Base-by-base conservation (phyloP, 139 green algal genomes). In the Chlamydomonas sp. region DNA sequence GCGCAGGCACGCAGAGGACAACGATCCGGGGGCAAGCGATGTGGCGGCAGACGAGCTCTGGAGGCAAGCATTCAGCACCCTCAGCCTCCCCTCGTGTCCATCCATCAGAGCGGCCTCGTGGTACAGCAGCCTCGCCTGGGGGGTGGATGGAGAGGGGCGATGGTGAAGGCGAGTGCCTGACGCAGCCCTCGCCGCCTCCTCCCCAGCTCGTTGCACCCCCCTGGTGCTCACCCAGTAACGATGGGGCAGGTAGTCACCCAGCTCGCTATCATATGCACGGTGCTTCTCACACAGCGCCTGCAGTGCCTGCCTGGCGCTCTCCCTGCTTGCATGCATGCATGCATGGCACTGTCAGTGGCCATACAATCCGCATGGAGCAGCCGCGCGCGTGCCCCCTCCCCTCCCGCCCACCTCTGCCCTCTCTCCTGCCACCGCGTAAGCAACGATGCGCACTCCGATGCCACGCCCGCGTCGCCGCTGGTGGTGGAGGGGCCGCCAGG, bases 61-160 rank as follows among this genome's bases (percentile, higher is more conserved):
- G 28, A 84, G 73, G 0, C 81, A 81, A 22, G 79, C 76, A 37
- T 70, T 74, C 30, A 89, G 73, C 38, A 89, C 73, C 35, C 73
- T n/a, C 30, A 85, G 61, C 13, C 84, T 34, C 35, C 59, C 35
- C 35, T 43, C 37, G 29, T 16, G 26, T 71, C 69, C 57, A 62
- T 82, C 75, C 29, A 84, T 57, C 3, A 73, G 73, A 2, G 81
- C 79, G 30, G 79, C 79, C 65, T 89, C 84, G 62, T 89, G 84
- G 57, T 87, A 89, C 31, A 87, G 69, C 33, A 89, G 31, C 0
- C 84, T 75, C 3, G 84, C 83, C 83, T 89, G 73, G 16, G 34
- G 29, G 39, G 5, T 26, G 22, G 29, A 39, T n/a, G 24, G 34
- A 36, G 22, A 49, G 3, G 1, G 5, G 10, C 26, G 31, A 29